phyloP scores from a whole-genome alignment of 306 rosid genomes.

The Chamaecrista fasciculata region DNA sequence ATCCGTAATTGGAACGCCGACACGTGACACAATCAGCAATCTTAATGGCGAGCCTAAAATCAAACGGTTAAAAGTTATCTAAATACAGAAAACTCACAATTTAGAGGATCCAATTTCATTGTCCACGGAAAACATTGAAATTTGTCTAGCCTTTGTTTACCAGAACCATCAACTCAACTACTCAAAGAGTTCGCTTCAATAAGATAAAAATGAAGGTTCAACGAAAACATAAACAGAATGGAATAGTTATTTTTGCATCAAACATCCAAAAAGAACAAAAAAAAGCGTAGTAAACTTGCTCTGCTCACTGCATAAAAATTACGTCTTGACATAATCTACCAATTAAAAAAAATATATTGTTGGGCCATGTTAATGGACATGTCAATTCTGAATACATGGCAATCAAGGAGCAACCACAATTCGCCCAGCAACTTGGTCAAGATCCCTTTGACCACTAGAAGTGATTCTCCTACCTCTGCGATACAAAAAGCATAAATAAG shows the following conservation, averaged over 20 bases:
- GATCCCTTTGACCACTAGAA: slow-evolving; percentile 45
- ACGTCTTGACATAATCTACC: slow-evolving; percentile 16
- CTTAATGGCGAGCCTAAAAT: no score
- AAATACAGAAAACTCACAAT: no score
- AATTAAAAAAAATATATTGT: not conserved
- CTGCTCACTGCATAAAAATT: not conserved
- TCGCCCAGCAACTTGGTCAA: slow-evolving; percentile 46
- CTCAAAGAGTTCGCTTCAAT: not conserved
- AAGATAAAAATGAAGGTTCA: not conserved
- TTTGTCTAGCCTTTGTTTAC: no score
- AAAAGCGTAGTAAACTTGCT: not conserved
- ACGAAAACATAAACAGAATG: not conserved
- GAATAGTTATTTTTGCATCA: not conserved
- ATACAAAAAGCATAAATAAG: not conserved
- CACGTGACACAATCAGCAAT: no score
- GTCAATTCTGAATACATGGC: not conserved
- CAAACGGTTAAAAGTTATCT: no score
- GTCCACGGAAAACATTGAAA: no score
- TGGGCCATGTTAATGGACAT: not conserved
- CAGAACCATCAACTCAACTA: no score
- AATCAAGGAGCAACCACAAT: slow-evolving; percentile 37
- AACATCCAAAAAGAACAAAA: not conserved
- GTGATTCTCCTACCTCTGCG: slow-evolving; percentile 46
- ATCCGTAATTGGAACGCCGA: no score
- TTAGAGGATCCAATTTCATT: no score